A percentile compares a stretch with the other conserved stretches of the same genome.
Evolutionary conservation across 2,329 filamentous ascomycete species (phyloP).

Genomic region (Diaporthe ampelina): DNA sequence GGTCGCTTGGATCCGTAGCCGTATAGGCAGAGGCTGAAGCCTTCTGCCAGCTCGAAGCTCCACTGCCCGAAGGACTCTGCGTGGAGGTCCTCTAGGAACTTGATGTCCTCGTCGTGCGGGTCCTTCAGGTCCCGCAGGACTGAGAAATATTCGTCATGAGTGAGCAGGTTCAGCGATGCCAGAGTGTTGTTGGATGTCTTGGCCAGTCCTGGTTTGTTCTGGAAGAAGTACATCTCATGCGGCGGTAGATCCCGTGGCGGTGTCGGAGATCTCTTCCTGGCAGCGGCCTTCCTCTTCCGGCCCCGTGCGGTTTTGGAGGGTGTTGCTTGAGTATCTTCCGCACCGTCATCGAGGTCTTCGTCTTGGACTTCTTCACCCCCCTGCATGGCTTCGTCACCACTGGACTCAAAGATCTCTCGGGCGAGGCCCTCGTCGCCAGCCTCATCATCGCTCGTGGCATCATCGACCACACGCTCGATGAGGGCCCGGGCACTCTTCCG

Average conservation of each 20-base stretch:
- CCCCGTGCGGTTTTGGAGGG: conserved; percentile 64
- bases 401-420: conserved; percentile 75
- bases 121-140: conserved; percentile 75
- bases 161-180: conserved; percentile 80
- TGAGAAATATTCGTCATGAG: conserved; percentile 92
- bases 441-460: conserved; percentile 77
- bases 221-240: conserved; percentile 93
- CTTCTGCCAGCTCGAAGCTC: conserved; percentile 88
- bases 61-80: conserved; percentile 89
- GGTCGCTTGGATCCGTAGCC: conserved; percentile 91
- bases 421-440: conserved; percentile 77
- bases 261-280: conserved; percentile 78
- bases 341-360: conserved; percentile 44
- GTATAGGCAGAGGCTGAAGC: conserved; percentile 91
- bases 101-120: conserved; percentile 77
- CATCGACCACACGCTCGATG: conserved; percentile 78
- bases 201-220: conserved; percentile 84
- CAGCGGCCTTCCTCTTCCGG: conserved; percentile 57
- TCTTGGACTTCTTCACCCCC: conserved; percentile 43
- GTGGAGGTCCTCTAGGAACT: conserved; percentile 81
- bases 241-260: conserved; percentile 86
- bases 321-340: conserved; percentile 51
- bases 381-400: conserved; percentile 51
- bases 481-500: conserved; percentile 86
- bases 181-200: conserved; percentile 92